Conservation (phyloP, 192 early-diverging fungal genomes). For the Martensiomyces pterosporus region DNA sequence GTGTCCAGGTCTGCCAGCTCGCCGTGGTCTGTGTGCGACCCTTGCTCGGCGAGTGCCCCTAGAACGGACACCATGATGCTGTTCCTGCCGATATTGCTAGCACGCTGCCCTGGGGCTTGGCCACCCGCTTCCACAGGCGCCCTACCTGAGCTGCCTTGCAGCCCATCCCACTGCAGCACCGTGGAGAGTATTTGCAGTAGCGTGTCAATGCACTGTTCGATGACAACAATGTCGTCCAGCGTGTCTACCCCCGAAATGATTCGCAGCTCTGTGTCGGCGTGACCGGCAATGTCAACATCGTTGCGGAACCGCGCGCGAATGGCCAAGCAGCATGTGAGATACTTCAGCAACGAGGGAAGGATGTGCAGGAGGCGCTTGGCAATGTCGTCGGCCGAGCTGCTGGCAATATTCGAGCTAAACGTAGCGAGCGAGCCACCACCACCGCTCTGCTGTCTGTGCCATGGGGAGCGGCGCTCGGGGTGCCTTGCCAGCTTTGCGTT, state of each 20-base stretch:
- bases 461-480: constrained; percentile 19
- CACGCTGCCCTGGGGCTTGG: too few species aligned
- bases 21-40: constrained; percentile 16
- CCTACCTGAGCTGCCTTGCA: constrained; percentile 12
- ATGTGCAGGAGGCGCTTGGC: constrained; percentile 23
- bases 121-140: too few species aligned
- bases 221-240: constrained; percentile 10
- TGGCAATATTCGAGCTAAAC: constrained; percentile 34
- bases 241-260: constrained; percentile 8
- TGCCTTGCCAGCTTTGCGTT: constrained; percentile 30
- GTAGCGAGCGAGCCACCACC: constrained; percentile 20
- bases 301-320: constrained; percentile 18
- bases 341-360: constrained; percentile 35
- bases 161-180: constrained; percentile 39
- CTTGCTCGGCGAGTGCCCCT: constrained; percentile 24
- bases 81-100: not conserved
- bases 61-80: constrained; percentile 10
- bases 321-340: constrained; percentile 26
- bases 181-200: constrained; percentile 27
- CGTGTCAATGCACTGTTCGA: constrained; percentile 23
- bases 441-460: constrained; percentile 1
- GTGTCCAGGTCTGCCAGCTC: constrained; percentile 15
- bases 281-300: constrained; percentile 9
- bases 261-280: not conserved
- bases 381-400: constrained; percentile 23